phyloP scores from a whole-genome alignment of 305 asterid species.

The Solanum hybrid region DNA sequence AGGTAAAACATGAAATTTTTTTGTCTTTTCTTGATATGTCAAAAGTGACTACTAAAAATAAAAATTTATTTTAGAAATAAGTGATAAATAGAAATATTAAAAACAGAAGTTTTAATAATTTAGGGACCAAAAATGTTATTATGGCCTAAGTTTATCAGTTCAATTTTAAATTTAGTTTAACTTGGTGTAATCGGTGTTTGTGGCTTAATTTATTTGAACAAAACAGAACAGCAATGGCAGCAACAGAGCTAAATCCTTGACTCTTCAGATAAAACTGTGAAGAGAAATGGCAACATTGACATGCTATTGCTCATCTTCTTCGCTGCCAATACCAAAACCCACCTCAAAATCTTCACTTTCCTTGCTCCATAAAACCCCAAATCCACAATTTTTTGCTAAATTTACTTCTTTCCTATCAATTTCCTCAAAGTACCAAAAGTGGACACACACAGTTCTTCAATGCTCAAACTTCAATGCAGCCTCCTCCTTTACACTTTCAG shows the following conservation, averaged over 20 bases:
- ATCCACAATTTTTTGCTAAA: conserved; percentile 5
- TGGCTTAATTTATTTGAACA: background rate
- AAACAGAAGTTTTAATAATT: background rate
- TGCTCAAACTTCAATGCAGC: conserved; percentile 2
- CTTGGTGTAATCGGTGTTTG: background rate
- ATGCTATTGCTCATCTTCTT: background rate
- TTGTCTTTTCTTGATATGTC: too few species aligned
- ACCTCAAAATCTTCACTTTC: conserved; percentile 4
- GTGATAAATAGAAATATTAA: too few species aligned
- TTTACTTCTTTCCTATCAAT: background rate
- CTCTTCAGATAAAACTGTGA: background rate
- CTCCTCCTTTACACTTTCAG: conserved; percentile 7
- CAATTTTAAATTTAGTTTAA: background rate
- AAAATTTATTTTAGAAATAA: too few species aligned
- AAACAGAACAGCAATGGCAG: background rate
- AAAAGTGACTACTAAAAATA: too few species aligned
- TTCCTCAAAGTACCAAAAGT: background rate
- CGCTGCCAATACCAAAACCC: background rate
- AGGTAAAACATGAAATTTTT: too few species aligned
- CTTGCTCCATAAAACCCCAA: background rate
- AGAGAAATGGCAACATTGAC: background rate
- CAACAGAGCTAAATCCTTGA: background rate
- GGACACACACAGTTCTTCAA: background rate
- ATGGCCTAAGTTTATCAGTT: too few species aligned
- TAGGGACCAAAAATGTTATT: too few species aligned